Evolutionary conservation across 176 grass and related monocot species (phyloP).

Genomic region (Stipa capillata): DNA sequence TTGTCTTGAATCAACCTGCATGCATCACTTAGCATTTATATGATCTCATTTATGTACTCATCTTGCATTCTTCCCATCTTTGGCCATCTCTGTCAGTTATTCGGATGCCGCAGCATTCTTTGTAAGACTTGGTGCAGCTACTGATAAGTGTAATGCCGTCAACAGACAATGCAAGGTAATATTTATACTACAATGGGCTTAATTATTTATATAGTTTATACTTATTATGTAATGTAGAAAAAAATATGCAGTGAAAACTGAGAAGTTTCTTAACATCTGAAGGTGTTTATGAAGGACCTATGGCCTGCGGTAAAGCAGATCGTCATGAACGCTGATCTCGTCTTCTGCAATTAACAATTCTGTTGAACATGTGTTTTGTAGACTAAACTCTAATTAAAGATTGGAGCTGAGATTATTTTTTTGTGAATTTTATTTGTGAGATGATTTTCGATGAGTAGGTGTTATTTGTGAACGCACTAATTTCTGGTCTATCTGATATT

Average conservation of each 20-base stretch:
- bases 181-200: not conserved
- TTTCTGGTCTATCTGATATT: too few relatives aligned
- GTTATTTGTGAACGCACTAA: too few relatives aligned
- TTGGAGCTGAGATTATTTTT: too few relatives aligned
- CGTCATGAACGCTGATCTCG: too few relatives aligned
- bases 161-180: slow-evolving; percentile 98
- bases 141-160: slow-evolving; percentile 89
- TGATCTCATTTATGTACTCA: not conserved
- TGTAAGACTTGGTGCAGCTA: slow-evolving; percentile 75
- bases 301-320: too few relatives aligned
- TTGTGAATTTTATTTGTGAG: too few relatives aligned
- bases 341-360: too few relatives aligned
- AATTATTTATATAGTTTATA: not conserved
- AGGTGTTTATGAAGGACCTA: too few relatives aligned
- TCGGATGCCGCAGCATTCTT: slow-evolving; percentile 77
- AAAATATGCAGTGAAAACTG: not conserved
- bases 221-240: not conserved
- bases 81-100: slow-evolving; percentile 42
- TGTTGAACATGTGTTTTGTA: too few relatives aligned
- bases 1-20: too few relatives aligned
- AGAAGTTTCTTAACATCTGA: not conserved
- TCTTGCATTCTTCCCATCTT: not conserved
- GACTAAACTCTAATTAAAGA: too few relatives aligned
- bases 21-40: not conserved
- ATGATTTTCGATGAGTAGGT: too few relatives aligned